A percentile compares a stretch with the other conserved stretches of the same genome.
Evolutionary conservation across 2,329 filamentous ascomycete genomes (phyloP).

Genomic region (Venturia aucupariae): DNA sequence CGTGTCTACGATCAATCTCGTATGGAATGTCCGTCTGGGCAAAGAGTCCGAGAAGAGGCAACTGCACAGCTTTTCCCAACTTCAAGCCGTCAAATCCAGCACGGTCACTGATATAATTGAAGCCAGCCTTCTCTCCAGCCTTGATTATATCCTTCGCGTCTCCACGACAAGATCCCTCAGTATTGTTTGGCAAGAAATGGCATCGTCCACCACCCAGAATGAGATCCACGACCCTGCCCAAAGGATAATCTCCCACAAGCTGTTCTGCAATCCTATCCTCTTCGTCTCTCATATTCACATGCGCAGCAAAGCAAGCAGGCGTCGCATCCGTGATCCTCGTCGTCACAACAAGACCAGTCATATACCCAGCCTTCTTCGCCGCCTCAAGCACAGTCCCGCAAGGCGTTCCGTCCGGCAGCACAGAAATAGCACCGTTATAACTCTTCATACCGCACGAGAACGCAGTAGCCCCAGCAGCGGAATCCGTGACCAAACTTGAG

Average conservation of each 20-base stretch:
- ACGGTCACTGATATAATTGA: constrained; percentile 66
- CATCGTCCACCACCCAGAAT: constrained; percentile 90
- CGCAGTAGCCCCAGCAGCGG: constrained; percentile 91
- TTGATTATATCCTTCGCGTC: constrained; percentile 69
- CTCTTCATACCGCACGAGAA: constrained; percentile 90
- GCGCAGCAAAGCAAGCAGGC: constrained; percentile 86
- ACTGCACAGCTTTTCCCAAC: constrained; percentile 54
- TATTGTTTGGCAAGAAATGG: constrained; percentile 80
- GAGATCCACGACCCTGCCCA: constrained; percentile 81
- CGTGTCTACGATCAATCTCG: constrained; percentile 77
- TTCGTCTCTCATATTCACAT: constrained; percentile 69
- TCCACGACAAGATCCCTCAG: constrained; percentile 67
- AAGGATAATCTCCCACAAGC: constrained; percentile 76
- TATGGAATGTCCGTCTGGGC: constrained; percentile 78
- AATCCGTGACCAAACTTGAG: constrained; percentile 84
- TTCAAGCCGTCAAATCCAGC: constrained; percentile 66
- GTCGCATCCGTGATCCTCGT: constrained; percentile 94
- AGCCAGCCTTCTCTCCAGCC: constrained; percentile 68
- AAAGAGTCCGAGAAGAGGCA: constrained; percentile 81
- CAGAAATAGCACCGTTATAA: constrained; percentile 93
- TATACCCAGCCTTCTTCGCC: constrained; percentile 83
- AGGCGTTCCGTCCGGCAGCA: constrained; percentile 72
- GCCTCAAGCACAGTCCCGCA: constrained; percentile 93
- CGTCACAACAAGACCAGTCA: constrained; percentile 88
- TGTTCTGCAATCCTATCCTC: constrained; percentile 89